Evolutionary conservation across 176 grass and related monocot species (phyloP), one percentile per base, ranked within the genome.

Genomic region (Aegilops tauschii): DNA sequence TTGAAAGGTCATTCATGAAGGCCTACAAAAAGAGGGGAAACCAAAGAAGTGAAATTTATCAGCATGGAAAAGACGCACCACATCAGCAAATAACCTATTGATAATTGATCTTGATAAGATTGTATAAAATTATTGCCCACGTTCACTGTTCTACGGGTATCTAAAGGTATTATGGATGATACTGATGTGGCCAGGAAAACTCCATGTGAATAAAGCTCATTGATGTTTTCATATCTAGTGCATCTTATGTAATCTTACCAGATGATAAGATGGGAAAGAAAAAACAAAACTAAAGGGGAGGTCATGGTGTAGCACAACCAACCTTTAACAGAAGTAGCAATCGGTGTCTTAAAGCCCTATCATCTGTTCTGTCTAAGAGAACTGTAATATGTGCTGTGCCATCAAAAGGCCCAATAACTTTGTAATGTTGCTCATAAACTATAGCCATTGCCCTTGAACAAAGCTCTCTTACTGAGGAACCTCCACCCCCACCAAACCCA

Each of bases 401-500:
- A 89, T 99, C 97, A 93, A 99, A 99, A 87, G 90, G 83, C 18
- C 97, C 97, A 66, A 99, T 94, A 76, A 90, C 85, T 86, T 93
- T 94, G 78, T 91, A 91, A 92, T 99, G 94, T 76, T 99, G 94
- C 44, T 99, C 97, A 90, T 94, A 99, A 82, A 99, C 97, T 90
- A 99, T 99, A 47, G 94, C 81, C 97, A 99, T 99, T 84, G 97
- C 97, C 90, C 94, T 92, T 67, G 97, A 93, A 84, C 97, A 99
- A 74, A 99, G 97, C 37, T 99, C 97, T 87, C 97, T 94, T 67
- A 99, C 97, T 65, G 92, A 92, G 35, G 92, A 99, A 52, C 97
- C 97, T 86, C 97, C 97, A 78, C 92, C 97, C 23, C 97, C 97
- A 44, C 97, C 97, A 92, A 99, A 99, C 49, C 97, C 97, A 94